These are phyloP conservation scores for Leucocoprinus birnbaumii DNA, from an alignment of 768 basidiomycete species.

Conservation along the genomic window DNA sequence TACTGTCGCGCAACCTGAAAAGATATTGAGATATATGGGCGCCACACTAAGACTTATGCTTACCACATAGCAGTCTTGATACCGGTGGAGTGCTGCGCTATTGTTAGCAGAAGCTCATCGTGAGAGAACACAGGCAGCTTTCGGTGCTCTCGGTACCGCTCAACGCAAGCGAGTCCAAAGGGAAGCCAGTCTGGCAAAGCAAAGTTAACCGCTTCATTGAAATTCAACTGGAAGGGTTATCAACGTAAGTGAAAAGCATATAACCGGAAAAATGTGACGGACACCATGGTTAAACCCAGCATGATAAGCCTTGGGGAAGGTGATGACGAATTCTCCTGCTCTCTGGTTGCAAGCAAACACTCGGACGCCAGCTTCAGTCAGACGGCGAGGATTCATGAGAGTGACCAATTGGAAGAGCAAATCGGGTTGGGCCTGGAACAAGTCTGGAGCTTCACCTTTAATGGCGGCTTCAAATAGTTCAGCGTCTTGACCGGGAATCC, in stretches of 20 bases:
- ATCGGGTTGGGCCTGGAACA: slow-evolving; percentile 97
- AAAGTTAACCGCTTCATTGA: slow-evolving; percentile 99
- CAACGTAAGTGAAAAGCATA: slow-evolving; percentile 18
- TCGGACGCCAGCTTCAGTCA: slow-evolving; percentile 85
- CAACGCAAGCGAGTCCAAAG: slow-evolving; percentile 83
- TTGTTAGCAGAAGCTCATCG: slow-evolving; percentile 95
- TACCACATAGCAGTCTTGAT: slow-evolving; percentile 94
- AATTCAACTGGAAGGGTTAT: slow-evolving; percentile 71
- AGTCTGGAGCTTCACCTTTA: slow-evolving; percentile 91
- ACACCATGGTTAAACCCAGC: slow-evolving; percentile 99
- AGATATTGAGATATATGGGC: neutral
- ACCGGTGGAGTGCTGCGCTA: slow-evolving; percentile 90
- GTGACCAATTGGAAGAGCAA: slow-evolving; percentile 97
- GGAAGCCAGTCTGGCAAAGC: slow-evolving; percentile 94
- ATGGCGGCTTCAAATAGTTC: slow-evolving; percentile 97
- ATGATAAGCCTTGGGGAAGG: slow-evolving; percentile 97
- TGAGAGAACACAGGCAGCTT: slow-evolving; percentile 98
- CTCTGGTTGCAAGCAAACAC: slow-evolving; percentile 96
- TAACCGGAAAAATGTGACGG: slow-evolving; percentile 29
- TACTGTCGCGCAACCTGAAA: slow-evolving; percentile 75
- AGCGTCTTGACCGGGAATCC: slow-evolving; percentile 92
- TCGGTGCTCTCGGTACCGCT: slow-evolving; percentile 84
- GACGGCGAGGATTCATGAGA: slow-evolving; percentile 90
- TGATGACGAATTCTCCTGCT: slow-evolving; percentile 96
- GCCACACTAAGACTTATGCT: slow-evolving; percentile 22